Evolutionary conservation across 148 eudicot species (phyloP), one percentile per base, ranked within the genome.

Genomic region (Tetragonia tetragonoides): DNA sequence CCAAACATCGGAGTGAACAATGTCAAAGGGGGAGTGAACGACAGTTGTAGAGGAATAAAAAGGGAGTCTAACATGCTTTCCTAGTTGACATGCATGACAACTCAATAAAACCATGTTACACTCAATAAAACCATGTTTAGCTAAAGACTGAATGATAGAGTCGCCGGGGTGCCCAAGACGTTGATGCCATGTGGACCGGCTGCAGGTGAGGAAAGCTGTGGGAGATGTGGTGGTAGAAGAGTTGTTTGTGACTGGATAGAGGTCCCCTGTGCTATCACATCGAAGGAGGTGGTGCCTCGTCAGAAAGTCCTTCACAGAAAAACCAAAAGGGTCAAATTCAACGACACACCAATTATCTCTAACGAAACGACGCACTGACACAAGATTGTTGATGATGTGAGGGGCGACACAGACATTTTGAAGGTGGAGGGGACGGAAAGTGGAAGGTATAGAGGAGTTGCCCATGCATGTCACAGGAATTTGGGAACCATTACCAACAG

Each of bases 31-130:
- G 2, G 51, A 20, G 7, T 10, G 2, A 70, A 2, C 1, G 3
- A 11, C 16, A 70, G 14, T 17, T 3, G 28, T 17, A 20, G 57
- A 70, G 21, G 18, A 18, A 9, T n/a, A 47, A 70, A 70, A 70
- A 7, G 56, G 73, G 2, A 70, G 38, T 47, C 17, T 70, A 46
- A 70, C 57, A 47, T 70, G 73, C 12, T 70, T 70, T 44, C 73
- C 73, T 7, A 70, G 12, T 4, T 21, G 57, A 70, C 57, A 70
- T 6, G 73, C 51, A 70, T 70, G 24, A 47, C 73, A 70, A 8
- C 57, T 14, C 4, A n/a, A n/a, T n/a, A n/a, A n/a, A n/a, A n/a
- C n/a, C n/a, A n/a, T 70, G 47, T 46, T 70, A 70, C 57, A 70
- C 1, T 21, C 2, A 9, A 70, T 70, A 20, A 41, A 70, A 17